Base-by-base conservation (phyloP, 495 filamentous ascomycete genomes). In the Melanomma pulvis-pyrius region DNA sequence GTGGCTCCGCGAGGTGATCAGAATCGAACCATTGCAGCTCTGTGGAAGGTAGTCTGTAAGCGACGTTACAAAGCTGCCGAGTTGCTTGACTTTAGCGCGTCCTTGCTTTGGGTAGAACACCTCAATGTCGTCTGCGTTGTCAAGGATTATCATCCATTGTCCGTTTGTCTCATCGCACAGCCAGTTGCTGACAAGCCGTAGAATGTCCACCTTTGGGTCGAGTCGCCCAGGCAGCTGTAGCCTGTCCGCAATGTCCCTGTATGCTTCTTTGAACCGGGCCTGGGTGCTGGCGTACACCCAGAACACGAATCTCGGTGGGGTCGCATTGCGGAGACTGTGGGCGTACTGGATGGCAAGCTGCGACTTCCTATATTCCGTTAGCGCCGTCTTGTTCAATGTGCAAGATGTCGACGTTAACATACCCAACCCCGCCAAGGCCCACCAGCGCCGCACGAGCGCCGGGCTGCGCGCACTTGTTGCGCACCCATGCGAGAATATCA, bases 261-360 rank as follows among this genome's bases (percentile, higher is more conserved):
- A 68, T 6, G n/a, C 50, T 41, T 62, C 26, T 51, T 68, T 50
- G 46, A 68, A 61, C 21, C 51, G 21, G 29, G 59, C 51, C 26
- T 21, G 25, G 50, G 11, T 68, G 65, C 65, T 63, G 13, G 65
- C 59, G 32, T 68, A 39, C 9, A 68, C 44, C 65, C 59, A 68
- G 52, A 68, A 54, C n/a, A 68, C 65, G 2, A 30, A 59, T 13
- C 56, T 60, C 9, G 28, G 21, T 22, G 34, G 56, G 48, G 15
- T 13, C 56, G 30, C 48, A 8, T 60, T 44, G n/a, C 32, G 57
- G 21, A 47, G 25, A 21, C 39, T 17, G 26, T 67, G 41, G 17
- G 47, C 46, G 26, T 67, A 67, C 32, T 55, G 17, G 30, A 67
- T 47, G 21, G 63, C 63, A 24, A 67, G 24, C 39, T 67, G 63